A percentile compares a stretch with the other conserved stretches of the same genome.
Evolutionary conservation across 2,329 filamentous ascomycete species (phyloP).

Genomic region (Phyllosticta citrichinensis): DNA sequence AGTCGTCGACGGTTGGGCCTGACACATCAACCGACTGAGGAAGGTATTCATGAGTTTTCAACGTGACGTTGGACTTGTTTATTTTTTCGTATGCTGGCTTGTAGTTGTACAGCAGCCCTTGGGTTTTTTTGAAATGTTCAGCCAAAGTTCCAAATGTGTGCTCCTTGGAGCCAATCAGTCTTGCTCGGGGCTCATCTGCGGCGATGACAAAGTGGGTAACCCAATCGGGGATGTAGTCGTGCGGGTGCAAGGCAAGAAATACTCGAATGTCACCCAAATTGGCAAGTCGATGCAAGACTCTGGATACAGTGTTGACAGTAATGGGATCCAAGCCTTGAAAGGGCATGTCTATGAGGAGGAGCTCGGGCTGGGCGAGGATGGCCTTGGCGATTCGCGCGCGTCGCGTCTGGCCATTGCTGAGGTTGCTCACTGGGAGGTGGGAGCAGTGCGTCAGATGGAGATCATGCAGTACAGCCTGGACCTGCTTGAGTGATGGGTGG

Average conservation of each 20-base stretch:
- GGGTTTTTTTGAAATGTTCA: constrained; percentile 18
- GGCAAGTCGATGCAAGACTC: constrained; percentile 59
- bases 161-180: constrained; percentile 54
- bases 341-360: constrained; percentile 81
- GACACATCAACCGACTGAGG: constrained; percentile 22
- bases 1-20: constrained; percentile 21
- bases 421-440: constrained; percentile 72
- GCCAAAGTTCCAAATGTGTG: constrained; percentile 45
- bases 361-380: constrained; percentile 65
- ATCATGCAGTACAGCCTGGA: constrained; percentile 54
- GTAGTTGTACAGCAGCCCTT: constrained; percentile 22
- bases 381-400: constrained; percentile 82
- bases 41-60: constrained; percentile 3
- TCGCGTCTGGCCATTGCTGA: constrained; percentile 89
- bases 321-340: constrained; percentile 93
- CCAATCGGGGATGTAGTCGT: constrained; percentile 84
- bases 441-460: constrained; percentile 60
- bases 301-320: constrained; percentile 61
- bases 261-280: constrained; percentile 58
- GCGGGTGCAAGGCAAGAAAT: constrained; percentile 68
- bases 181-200: constrained; percentile 55
- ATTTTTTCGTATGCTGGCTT: not conserved
- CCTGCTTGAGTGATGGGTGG: constrained; percentile 18
- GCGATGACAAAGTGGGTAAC: constrained; percentile 74
- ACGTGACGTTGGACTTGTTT: not conserved